Base-by-base conservation (phyloP, 306 rosid species). In the Cyclanthera cordifolia region DNA sequence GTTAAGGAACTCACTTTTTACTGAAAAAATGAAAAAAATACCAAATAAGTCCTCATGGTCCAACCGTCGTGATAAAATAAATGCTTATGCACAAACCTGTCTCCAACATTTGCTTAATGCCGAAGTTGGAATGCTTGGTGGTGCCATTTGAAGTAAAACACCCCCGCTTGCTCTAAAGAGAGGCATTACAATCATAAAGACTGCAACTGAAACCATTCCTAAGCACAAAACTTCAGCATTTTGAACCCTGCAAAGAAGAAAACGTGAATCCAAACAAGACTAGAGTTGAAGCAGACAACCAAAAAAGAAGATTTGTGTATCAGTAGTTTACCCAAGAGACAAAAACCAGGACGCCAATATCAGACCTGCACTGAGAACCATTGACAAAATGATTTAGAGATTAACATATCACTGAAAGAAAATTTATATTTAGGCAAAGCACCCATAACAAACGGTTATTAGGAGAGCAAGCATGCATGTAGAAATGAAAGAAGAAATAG, bases 171-270 rank as follows among this genome's bases (percentile, higher is more conserved):
- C 94, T 79, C 71, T 88, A 81, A 94, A 94, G 72, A 94, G 88
- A 55, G 99, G 99, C 84, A 94, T 73, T 69, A 88, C 97, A 69
- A 94, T 95, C 85, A 85, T 85, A 81, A 94, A 90, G 68, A 90
- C 84, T 45, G 95, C 80, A 75, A 74, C 87, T 41, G 99, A 88
- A 80, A 94, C 99, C 76, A 94, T 87, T 65, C 99, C 99, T 51
- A 90, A 54, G 73, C 97, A 94, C 86, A 94, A 77, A 61, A 90
- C 95, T 79, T 94, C 99, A 14, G 97, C 97, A 86, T 94, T 94
- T 84, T 90, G 90, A 74, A 94, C 87, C 88, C 99, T 94, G 75
- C 70, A 73, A 70, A 73, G 58, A 75, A 73, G 10, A 13, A 72
- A 75, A 74, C 66, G 24, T 3, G 24, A 16, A 80, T 55, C 71